These are phyloP conservation scores for Moniliophthora roreri DNA, from an alignment of 1,284 basidiomycete genomes.

Conservation along the genomic window DNA sequence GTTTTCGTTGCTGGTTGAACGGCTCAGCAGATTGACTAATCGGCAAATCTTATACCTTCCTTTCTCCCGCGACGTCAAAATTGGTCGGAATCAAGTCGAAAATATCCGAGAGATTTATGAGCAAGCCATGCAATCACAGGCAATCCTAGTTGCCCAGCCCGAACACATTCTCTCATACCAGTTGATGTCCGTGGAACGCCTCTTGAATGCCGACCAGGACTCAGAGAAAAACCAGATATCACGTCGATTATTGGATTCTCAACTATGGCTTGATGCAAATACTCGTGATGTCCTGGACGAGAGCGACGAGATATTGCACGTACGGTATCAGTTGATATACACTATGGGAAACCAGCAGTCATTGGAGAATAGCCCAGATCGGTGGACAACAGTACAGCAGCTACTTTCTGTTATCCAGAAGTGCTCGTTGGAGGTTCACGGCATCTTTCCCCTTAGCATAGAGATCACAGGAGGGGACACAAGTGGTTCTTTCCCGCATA, in stretches of 20 bases:
- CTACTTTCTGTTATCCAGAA: slow-evolving; percentile 29
- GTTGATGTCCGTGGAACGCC: slow-evolving; percentile 5
- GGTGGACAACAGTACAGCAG: slow-evolving; percentile 46
- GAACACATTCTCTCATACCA: slow-evolving; percentile 54
- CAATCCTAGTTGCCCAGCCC: slow-evolving; percentile 48
- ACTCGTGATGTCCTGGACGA: slow-evolving; percentile 16
- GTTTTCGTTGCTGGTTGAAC: slow-evolving; percentile 46
- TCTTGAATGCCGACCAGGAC: slow-evolving; percentile 40
- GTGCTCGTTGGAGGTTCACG: slow-evolving; percentile 16
- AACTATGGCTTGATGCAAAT: slow-evolving; percentile 8
- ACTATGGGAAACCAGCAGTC: slow-evolving; percentile 35
- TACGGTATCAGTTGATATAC: slow-evolving; percentile 12
- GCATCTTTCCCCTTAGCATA: slow-evolving; percentile 19
- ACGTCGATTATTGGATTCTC: slow-evolving; percentile 3
- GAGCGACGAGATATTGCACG: slow-evolving; percentile 17
- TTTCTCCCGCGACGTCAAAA: slow-evolving; percentile 40
- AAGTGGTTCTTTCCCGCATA: slow-evolving; percentile 27
- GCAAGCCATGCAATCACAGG: slow-evolving; percentile 36
- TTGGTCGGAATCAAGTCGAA: slow-evolving; percentile 20
- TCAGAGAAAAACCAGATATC: slow-evolving; percentile 2
- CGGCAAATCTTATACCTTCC: slow-evolving; percentile 50
- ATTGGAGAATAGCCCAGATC: slow-evolving; percentile 43
- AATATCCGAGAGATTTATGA: slow-evolving; percentile 30
- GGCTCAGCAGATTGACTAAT: slow-evolving; percentile 41
- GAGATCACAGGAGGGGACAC: slow-evolving; percentile 15